phyloP scores from a whole-genome alignment of 1,139 yeast species.

The Candida sanyaensis region DNA sequence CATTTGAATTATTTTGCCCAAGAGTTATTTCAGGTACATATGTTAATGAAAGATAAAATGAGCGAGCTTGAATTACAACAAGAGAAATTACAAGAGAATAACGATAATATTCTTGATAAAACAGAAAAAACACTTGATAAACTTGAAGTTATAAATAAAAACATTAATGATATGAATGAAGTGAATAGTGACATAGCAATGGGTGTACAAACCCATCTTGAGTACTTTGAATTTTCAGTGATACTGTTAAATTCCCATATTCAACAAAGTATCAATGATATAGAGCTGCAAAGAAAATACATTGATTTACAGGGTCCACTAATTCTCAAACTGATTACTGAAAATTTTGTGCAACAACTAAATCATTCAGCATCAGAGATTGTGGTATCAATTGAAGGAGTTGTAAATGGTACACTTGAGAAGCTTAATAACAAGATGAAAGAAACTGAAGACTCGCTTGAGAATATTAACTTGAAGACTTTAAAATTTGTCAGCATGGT shows the following conservation, averaged over 20 bases:
- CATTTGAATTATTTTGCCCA: constrained; percentile 12
- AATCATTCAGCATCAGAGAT: constrained; percentile 4
- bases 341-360: constrained; percentile 2
- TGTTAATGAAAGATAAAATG: background rate
- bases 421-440: constrained; percentile 14
- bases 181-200: background rate
- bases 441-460: constrained; percentile 13
- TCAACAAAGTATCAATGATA: constrained; percentile 1
- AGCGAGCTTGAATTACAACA: constrained; percentile 7
- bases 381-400: constrained; percentile 8
- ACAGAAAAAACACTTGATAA: constrained; percentile 1
- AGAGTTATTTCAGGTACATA: constrained; percentile 8
- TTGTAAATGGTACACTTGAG: constrained; percentile 11
- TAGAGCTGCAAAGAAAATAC: background rate
- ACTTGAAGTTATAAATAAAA: background rate
- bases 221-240: constrained; percentile 3
- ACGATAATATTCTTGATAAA: constrained; percentile 3
- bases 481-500: background rate
- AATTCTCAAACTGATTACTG: constrained; percentile 2
- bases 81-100: background rate
- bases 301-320: constrained; percentile 1
- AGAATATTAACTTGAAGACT: constrained; percentile 10
- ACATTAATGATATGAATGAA: background rate
- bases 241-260: constrained; percentile 1
- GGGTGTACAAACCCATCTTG: constrained; percentile 2